phyloP scores from a whole-genome alignment of 192 early-diverging fungal species.

The Backusella psychrophila region DNA sequence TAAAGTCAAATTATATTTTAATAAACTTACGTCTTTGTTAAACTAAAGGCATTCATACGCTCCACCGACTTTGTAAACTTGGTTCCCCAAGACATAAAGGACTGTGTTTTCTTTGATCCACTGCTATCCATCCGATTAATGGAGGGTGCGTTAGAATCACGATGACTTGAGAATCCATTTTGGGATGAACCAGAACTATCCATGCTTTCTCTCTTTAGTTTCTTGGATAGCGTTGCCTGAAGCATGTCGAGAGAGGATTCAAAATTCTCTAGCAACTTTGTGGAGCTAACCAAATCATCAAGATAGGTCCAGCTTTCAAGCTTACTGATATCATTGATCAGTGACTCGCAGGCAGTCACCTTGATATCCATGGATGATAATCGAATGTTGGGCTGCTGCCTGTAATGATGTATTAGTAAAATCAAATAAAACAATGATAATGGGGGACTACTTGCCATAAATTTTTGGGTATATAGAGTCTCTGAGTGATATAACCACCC shows the following conservation, averaged over 20 bases:
- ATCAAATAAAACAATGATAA: not conserved
- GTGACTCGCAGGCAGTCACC: conserved; percentile 21
- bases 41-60: conserved; percentile 8
- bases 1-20: too few relatives aligned
- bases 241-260: conserved; percentile 10
- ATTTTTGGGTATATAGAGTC: conserved; percentile 31
- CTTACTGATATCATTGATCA: conserved; percentile 6
- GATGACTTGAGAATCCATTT: not conserved
- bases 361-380: conserved; percentile 23
- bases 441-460: conserved; percentile 19
- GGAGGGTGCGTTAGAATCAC: not conserved
- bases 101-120: not conserved
- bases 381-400: conserved; percentile 24
- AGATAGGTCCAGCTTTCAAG: conserved; percentile 17
- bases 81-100: conserved; percentile 6
- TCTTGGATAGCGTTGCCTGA: conserved; percentile 16
- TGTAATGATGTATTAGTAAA: not conserved
- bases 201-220: conserved; percentile 12
- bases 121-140: conserved; percentile 2
- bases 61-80: not conserved
- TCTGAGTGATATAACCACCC: conserved; percentile 20
- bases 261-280: conserved; percentile 11
- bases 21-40: not conserved
- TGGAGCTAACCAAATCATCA: conserved; percentile 1
- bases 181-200: not conserved